Conservation (phyloP, 805 yeast species). For the Nakazawaea anatomiae region DNA sequence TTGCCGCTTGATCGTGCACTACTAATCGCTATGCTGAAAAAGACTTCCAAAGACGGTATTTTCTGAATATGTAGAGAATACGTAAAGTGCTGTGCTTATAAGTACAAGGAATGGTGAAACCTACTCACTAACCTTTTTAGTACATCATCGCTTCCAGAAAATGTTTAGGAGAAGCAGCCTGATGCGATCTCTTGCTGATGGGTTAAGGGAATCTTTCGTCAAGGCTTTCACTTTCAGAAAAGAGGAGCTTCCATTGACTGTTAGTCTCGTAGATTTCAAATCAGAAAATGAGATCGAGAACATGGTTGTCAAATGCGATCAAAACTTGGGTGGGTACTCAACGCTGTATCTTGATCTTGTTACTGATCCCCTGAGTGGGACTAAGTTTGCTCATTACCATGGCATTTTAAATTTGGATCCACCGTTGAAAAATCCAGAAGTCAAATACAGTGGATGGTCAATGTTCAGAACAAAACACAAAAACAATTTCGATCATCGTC, state of each 20-base stretch:
- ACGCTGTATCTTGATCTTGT: conserved; percentile 46
- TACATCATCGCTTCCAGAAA: background rate
- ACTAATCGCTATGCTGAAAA: too few species aligned
- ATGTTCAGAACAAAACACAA: conserved; percentile 78
- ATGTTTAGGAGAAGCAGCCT: background rate
- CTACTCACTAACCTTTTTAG: too few species aligned
- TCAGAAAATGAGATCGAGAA: conserved; percentile 37
- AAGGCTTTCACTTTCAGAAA: background rate
- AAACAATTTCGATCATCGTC: conserved; percentile 38
- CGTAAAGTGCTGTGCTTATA: too few species aligned
- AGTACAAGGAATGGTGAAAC: too few species aligned
- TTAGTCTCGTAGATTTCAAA: conserved; percentile 53
- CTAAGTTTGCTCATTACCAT: conserved; percentile 54
- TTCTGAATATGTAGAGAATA: too few species aligned
- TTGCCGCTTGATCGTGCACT: too few species aligned
- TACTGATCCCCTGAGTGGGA: conserved; percentile 19
- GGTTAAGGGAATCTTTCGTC: background rate
- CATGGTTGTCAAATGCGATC: conserved; percentile 61
- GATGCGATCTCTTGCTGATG: background rate
- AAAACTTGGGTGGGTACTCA: conserved; percentile 75
- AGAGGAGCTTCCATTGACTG: conserved; percentile 9
- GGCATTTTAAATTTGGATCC: conserved; percentile 71
- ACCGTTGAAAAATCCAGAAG: conserved; percentile 51
- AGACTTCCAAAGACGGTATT: too few species aligned
- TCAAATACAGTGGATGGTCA: conserved; percentile 64